These are phyloP conservation scores for Lecanicillium sp. DNA, from an alignment of 2,329 filamentous ascomycete species.

Conservation along the genomic window DNA sequence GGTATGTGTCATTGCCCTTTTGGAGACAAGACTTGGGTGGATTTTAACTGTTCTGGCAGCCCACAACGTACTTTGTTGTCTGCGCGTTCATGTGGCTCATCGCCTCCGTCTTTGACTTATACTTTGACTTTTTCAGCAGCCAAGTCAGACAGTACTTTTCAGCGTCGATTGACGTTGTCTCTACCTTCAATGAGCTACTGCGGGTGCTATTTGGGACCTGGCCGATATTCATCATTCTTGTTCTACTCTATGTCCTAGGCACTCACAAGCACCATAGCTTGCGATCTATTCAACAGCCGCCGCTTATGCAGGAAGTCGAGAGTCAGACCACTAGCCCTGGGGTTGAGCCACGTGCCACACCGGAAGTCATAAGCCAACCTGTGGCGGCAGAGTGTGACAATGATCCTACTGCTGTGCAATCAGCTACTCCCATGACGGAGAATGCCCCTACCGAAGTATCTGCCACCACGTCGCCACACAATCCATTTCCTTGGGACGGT, in stretches of 20 bases:
- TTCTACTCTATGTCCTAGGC: constrained; percentile 19
- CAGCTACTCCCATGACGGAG: constrained; percentile 5
- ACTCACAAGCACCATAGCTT: constrained; percentile 16
- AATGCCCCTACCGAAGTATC: background rate
- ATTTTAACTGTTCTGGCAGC: constrained; percentile 7
- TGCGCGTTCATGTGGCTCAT: constrained; percentile 17
- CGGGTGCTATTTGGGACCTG: constrained; percentile 11
- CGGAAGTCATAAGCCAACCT: too few species aligned
- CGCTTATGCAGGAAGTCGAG: constrained; percentile 9
- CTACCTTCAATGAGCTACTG: constrained; percentile 9
- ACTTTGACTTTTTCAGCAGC: constrained; percentile 15
- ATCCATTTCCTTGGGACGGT: constrained; percentile 3
- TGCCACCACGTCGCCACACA: too few species aligned
- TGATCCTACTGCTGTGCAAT: background rate
- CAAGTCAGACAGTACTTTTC: background rate
- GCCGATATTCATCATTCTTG: constrained; percentile 16
- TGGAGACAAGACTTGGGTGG: too few species aligned
- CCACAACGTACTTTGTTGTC: constrained; percentile 15
- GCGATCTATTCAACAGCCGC: constrained; percentile 15
- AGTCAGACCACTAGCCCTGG: too few species aligned
- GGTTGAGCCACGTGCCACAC: too few species aligned
- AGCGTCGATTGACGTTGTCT: background rate
- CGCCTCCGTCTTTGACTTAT: constrained; percentile 14
- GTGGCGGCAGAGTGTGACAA: background rate
- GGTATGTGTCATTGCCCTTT: constrained; percentile 2